Evolutionary conservation across 441 rosid species (phyloP).

Genomic region (Arabidopsis lyrata): DNA sequence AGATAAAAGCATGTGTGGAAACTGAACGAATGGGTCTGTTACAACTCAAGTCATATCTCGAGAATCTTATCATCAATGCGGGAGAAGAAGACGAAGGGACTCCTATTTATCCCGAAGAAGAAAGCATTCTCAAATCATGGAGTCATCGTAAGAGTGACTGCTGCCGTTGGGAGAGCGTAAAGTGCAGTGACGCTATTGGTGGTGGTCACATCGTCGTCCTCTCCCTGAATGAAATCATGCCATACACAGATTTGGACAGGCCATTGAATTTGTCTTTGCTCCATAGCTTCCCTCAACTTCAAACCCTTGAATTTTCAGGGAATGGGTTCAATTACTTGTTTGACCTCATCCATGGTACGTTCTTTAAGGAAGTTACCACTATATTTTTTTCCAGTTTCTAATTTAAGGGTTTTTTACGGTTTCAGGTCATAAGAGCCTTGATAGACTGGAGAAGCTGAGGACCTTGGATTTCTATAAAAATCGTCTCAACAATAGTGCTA

Average conservation of each 20-base stretch:
- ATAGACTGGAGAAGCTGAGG: constrained; percentile 4
- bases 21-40: constrained; percentile 9
- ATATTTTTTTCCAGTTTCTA: not conserved
- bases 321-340: no score
- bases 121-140: not conserved
- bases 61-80: no score
- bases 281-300: constrained; percentile 15
- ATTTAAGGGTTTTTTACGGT: not conserved
- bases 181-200: not conserved
- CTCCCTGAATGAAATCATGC: not conserved
- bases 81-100: no score
- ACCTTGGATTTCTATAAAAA: not conserved
- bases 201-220: constrained; percentile 7
- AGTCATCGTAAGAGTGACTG: constrained; percentile 3
- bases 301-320: constrained; percentile 6
- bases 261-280: constrained; percentile 22
- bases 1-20: not conserved
- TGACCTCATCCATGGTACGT: no score
- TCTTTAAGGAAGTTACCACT: no score
- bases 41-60: constrained; percentile 2
- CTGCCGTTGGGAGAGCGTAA: constrained; percentile 9
- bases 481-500: not conserved
- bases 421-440: constrained; percentile 21
- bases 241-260: not conserved
- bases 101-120: not conserved